A percentile compares a stretch with the other conserved stretches of the same genome.
Conservation (phyloP, 805 yeast species). For the Saccharomyces mikatae region DNA sequence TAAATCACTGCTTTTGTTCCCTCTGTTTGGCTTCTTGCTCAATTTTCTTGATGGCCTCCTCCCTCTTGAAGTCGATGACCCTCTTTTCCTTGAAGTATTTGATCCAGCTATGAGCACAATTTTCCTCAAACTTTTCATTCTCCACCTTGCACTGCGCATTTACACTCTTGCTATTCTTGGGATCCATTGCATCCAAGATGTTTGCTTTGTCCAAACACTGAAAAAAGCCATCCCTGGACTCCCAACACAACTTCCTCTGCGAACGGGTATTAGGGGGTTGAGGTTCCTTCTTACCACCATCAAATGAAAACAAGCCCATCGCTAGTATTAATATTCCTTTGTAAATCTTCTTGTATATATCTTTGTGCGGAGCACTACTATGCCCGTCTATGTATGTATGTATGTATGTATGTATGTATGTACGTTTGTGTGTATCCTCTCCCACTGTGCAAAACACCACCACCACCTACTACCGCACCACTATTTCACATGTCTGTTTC, state of each 20-base stretch:
- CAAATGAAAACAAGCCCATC: conserved; percentile 12
- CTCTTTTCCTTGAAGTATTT: conserved; percentile 86
- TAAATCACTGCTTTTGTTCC: not conserved
- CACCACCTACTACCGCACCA: not conserved
- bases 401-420: not conserved
- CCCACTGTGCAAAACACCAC: not conserved
- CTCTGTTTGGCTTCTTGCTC: conserved; percentile 37
- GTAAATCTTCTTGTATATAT: not conserved
- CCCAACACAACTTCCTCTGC: conserved; percentile 81
- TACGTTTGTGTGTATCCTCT: not conserved
- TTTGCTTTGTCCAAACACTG: conserved; percentile 61
- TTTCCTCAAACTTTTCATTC: conserved; percentile 53
- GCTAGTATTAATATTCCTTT: not conserved
- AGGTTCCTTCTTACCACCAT: conserved; percentile 7
- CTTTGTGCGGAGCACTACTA: not conserved
- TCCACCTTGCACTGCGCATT: conserved; percentile 49
- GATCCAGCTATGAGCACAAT: conserved; percentile 84
- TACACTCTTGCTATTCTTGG: conserved; percentile 39
- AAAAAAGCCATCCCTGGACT: conserved; percentile 70
- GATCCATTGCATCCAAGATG: conserved; percentile 55
- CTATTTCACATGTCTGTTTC: not conserved
- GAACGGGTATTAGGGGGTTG: conserved; percentile 39
- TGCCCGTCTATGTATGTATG: not conserved
- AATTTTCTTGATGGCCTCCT: conserved; percentile 57
- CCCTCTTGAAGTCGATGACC: conserved; percentile 64